A percentile compares a stretch with the other conserved stretches of the same genome.
Evolutionary conservation across 805 yeast species (phyloP).

Genomic region (Metschnikowia shivogae): DNA sequence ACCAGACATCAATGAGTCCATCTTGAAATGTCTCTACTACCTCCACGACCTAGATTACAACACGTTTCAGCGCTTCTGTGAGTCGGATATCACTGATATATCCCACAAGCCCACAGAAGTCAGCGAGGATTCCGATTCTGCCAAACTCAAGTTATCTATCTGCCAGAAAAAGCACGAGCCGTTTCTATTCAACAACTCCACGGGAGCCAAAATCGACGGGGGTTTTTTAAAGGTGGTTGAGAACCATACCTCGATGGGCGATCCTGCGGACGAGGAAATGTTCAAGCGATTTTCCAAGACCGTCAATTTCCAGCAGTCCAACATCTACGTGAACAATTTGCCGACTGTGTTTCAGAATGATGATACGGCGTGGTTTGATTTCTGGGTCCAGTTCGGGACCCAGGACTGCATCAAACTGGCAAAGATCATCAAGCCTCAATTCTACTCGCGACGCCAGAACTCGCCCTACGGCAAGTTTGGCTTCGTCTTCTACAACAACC

Average conservation of each 20-base stretch:
- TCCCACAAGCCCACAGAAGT: neutral
- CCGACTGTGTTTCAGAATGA: constrained; percentile 54
- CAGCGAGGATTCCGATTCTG: neutral
- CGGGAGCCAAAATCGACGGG: neutral
- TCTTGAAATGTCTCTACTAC: constrained; percentile 44
- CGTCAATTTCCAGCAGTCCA: constrained; percentile 56
- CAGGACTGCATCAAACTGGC: constrained; percentile 31
- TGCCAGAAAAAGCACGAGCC: constrained; percentile 38
- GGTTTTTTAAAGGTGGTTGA: neutral
- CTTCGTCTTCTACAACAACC: constrained; percentile 58
- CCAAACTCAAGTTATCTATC: constrained; percentile 23
- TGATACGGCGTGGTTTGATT: constrained; percentile 37
- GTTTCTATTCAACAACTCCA: constrained; percentile 15
- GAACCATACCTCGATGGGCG: neutral
- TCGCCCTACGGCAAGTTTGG: constrained; percentile 36
- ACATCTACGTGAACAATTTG: constrained; percentile 65
- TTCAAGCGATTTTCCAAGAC: constrained; percentile 17
- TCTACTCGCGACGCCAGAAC: constrained; percentile 20
- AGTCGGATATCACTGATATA: constrained; percentile 32
- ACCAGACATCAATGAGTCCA: constrained; percentile 38
- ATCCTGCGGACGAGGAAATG: neutral
- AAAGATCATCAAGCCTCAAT: constrained; percentile 41
- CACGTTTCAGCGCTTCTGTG: constrained; percentile 37
- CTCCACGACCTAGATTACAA: constrained; percentile 45
- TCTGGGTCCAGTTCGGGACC: constrained; percentile 38